Conservation (phyloP, 805 yeast genomes). For the Nakazawaea pomicola region DNA sequence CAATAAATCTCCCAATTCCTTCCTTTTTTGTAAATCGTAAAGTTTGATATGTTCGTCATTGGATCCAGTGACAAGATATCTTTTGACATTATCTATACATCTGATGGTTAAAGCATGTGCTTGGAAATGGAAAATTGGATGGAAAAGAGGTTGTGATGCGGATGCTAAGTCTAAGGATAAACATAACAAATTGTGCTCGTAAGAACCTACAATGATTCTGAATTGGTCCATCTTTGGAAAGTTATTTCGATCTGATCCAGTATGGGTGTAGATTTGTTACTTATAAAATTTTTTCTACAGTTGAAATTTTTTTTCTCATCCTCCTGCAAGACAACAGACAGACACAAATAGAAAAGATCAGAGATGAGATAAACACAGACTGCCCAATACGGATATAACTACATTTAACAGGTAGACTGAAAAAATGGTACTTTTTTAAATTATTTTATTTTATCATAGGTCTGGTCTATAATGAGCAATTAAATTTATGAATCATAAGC, state of each 20-base stretch:
- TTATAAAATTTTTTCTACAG: background rate
- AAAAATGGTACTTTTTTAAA: no score
- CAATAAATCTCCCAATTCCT: conserved; percentile 85
- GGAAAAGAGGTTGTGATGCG: conserved; percentile 57
- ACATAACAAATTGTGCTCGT: conserved; percentile 89
- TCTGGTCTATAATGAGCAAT: no score
- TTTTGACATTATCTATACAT: conserved; percentile 72
- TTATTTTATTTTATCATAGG: no score
- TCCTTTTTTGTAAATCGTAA: conserved; percentile 89
- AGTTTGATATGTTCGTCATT: conserved; percentile 95
- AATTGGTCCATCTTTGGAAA: conserved; percentile 33
- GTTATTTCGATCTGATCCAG: no score
- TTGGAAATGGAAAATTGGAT: conserved; percentile 92
- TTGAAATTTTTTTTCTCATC: background rate
- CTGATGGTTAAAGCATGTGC: conserved; percentile 90
- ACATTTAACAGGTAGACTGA: no score
- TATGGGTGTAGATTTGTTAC: no score
- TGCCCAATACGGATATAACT: no score
- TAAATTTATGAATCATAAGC: no score
- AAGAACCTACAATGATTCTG: conserved; percentile 89
- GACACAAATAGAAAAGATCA: no score
- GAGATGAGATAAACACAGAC: no score
- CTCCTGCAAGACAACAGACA: no score
- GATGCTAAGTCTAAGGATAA: conserved; percentile 62
- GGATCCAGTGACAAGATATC: conserved; percentile 89